phyloP scores from a whole-genome alignment of 2,329 filamentous ascomycete species.

The Microascus cirrosus region DNA sequence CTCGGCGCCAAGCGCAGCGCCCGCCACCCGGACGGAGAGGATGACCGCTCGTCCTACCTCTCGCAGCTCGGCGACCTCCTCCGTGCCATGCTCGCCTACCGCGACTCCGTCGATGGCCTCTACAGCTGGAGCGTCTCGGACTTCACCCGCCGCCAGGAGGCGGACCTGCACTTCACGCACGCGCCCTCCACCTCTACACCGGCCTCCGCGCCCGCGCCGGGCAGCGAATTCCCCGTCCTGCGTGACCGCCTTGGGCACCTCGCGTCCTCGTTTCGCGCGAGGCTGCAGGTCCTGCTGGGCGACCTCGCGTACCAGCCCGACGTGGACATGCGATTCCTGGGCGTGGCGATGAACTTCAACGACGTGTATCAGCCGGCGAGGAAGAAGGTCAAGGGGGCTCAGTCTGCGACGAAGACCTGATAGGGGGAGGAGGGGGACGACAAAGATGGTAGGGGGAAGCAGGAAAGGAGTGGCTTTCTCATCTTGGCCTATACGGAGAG shows the following conservation, averaged over 20 bases:
- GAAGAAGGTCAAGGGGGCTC: slow-evolving; percentile 39
- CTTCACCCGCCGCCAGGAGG: slow-evolving; percentile 84
- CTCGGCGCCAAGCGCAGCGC: slow-evolving; percentile 54
- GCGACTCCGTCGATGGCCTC: slow-evolving; percentile 84
- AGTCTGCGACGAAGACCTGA: slow-evolving; percentile 6
- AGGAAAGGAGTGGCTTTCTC: background rate
- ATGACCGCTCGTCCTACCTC: slow-evolving; percentile 70
- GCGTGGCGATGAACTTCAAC: slow-evolving; percentile 98
- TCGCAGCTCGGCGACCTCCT: slow-evolving; percentile 85
- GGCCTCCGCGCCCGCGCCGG: slow-evolving; percentile 16
- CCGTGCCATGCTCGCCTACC: slow-evolving; percentile 87
- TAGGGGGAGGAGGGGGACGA: background rate
- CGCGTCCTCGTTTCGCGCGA: slow-evolving; percentile 62
- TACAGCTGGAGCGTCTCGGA: slow-evolving; percentile 94
- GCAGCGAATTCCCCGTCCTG: slow-evolving; percentile 59
- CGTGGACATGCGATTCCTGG: slow-evolving; percentile 88
- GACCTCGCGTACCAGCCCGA: slow-evolving; percentile 91
- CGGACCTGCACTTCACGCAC: slow-evolving; percentile 61
- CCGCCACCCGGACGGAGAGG: slow-evolving; percentile 32
- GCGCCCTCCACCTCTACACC: slow-evolving; percentile 12
- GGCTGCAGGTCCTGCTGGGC: slow-evolving; percentile 72
- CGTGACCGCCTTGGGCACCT: slow-evolving; percentile 63
- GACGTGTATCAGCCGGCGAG: slow-evolving; percentile 79
- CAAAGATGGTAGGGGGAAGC: background rate
- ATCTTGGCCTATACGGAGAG: too few relatives aligned